phyloP scores from a whole-genome alignment of 2,329 filamentous ascomycete genomes.

The Fusarium sublunatum region DNA sequence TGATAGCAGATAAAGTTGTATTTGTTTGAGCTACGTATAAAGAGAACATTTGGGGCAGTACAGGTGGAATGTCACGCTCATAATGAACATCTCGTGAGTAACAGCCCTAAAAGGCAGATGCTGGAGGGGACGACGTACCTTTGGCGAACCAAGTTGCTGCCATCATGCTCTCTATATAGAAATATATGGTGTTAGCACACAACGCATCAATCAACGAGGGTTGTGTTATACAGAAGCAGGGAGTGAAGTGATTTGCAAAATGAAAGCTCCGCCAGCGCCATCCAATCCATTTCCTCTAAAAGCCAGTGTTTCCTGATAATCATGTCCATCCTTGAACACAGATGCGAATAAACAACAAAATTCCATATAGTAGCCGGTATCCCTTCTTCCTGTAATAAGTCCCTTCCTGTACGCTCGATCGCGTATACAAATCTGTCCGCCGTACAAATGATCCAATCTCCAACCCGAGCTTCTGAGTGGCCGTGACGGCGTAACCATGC shows the following conservation, averaged over 20 bases:
- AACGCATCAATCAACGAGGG: slow-evolving; percentile 24
- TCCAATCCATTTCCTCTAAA: slow-evolving; percentile 21
- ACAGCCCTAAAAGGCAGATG: background rate
- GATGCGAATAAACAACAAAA: slow-evolving; percentile 25
- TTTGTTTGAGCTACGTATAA: slow-evolving; percentile 1
- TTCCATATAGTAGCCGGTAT: slow-evolving; percentile 26
- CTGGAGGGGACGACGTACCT: slow-evolving; percentile 41
- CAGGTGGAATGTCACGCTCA: background rate
- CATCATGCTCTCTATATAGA: slow-evolving; percentile 25
- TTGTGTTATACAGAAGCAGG: slow-evolving; percentile 17
- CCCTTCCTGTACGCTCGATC: slow-evolving; percentile 7
- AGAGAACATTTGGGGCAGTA: background rate
- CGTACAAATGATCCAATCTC: slow-evolving; percentile 11
- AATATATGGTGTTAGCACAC: slow-evolving; percentile 40
- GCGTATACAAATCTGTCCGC: slow-evolving; percentile 5
- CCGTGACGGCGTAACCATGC: slow-evolving; percentile 17
- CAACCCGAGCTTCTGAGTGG: slow-evolving; percentile 16
- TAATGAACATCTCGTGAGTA: slow-evolving; percentile 7
- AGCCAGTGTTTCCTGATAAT: slow-evolving; percentile 25
- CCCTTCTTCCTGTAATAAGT: slow-evolving; percentile 8
- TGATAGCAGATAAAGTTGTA: background rate
- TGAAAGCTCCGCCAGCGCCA: slow-evolving; percentile 36
- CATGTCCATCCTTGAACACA: slow-evolving; percentile 25
- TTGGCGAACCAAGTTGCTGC: slow-evolving; percentile 26
- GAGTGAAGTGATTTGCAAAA: slow-evolving; percentile 41